Conservation (phyloP, 2,329 filamentous ascomycete species). For the Colletotrichum caudatum region DNA sequence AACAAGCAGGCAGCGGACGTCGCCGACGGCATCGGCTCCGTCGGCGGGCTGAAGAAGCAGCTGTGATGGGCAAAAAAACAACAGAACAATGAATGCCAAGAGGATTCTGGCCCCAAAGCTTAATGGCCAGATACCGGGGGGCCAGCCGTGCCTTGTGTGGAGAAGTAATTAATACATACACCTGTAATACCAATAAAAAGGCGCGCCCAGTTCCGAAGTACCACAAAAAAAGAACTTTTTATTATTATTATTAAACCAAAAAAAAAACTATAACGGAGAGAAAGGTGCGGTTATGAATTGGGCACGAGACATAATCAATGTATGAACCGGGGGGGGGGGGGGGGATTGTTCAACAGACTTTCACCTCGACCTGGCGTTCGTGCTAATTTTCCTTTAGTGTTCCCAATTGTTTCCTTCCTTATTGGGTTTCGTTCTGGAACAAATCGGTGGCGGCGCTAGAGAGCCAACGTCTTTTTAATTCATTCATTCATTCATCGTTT, state of each 20-base stretch:
- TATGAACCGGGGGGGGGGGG: background rate
- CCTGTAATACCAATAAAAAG: background rate
- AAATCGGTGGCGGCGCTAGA: conserved; percentile 21
- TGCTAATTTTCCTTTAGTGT: background rate
- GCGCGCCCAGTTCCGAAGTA: no score
- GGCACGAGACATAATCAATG: background rate
- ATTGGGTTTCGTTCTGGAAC: conserved; percentile 24
- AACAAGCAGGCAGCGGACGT: conserved; percentile 52
- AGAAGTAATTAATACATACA: background rate
- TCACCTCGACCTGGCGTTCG: conserved; percentile 12
- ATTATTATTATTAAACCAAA: no score
- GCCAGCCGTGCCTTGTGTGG: no score
- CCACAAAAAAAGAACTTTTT: no score
- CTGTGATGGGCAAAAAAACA: conserved; percentile 18
- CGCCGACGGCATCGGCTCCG: conserved; percentile 46
- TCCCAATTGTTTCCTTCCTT: background rate
- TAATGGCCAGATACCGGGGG: no score
- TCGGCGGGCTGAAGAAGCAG: conserved; percentile 50
- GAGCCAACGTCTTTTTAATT: background rate
- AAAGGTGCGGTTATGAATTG: background rate
- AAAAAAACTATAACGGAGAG: no score
- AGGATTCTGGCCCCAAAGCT: no score
- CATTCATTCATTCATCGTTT: background rate
- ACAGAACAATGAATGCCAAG: background rate
- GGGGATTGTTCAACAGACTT: background rate